Percentiles rank a stretch among this genome's conserved stretches.
phyloP scores from a whole-genome alignment of 768 basidiomycete species.

The Tylopilus sp. region DNA sequence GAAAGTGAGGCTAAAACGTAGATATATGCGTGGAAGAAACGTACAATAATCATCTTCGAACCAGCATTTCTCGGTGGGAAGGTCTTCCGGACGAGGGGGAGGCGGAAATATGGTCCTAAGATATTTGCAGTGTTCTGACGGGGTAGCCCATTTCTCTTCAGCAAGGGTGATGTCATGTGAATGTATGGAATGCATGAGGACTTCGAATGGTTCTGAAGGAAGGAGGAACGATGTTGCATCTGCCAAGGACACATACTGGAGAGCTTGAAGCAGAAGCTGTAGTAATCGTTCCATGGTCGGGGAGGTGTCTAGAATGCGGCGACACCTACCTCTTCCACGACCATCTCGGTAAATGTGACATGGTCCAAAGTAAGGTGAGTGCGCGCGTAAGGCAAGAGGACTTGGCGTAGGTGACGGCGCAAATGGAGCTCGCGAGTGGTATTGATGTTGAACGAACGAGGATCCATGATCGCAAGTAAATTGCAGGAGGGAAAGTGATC shows the following conservation, averaged over 20 bases:
- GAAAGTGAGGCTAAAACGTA: conserved; percentile 1
- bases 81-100: conserved; percentile 17
- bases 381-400: conserved; percentile 53
- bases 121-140: conserved; percentile 17
- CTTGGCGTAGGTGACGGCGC: conserved; percentile 47
- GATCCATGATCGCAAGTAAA: conserved; percentile 10
- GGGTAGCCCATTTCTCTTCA: conserved; percentile 42
- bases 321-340: conserved; percentile 42
- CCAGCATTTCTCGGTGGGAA: conserved; percentile 39
- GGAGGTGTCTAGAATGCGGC: neutral
- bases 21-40: conserved; percentile 21
- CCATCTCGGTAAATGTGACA: conserved; percentile 47
- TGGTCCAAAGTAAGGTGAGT: conserved; percentile 55
- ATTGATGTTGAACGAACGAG: conserved; percentile 16
- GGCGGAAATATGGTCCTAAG: conserved; percentile 19
- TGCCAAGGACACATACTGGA: conserved; percentile 42
- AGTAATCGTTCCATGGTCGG: neutral
- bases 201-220: conserved; percentile 54
- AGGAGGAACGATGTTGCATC: conserved; percentile 52
- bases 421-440: conserved; percentile 21
- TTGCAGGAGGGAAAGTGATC: neutral
- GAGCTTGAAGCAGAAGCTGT: conserved; percentile 40
- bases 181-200: conserved; percentile 35
- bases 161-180: conserved; percentile 35
- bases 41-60: conserved; percentile 35